phyloP scores from a whole-genome alignment of 805 yeast species.

The Maudiozyma barnettii region DNA sequence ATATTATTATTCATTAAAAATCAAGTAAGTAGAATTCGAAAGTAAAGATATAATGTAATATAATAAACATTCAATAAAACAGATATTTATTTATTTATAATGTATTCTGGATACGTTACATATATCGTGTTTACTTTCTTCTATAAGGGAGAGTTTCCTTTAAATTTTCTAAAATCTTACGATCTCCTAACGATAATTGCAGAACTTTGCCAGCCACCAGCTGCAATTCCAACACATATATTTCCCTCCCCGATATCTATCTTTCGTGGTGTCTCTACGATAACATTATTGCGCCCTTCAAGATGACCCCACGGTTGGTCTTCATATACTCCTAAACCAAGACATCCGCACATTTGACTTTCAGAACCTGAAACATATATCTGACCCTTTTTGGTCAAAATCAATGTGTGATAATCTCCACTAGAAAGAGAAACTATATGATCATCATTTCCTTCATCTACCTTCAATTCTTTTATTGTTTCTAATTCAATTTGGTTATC shows the following conservation, averaged over 20 bases:
- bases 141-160: background rate
- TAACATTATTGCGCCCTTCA: slow-evolving; percentile 23
- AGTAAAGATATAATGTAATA: background rate
- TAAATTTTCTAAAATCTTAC: background rate
- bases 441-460: slow-evolving; percentile 31
- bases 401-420: slow-evolving; percentile 67
- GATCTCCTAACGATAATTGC: background rate
- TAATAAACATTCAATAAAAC: background rate
- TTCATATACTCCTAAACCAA: slow-evolving; percentile 50
- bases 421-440: slow-evolving; percentile 47
- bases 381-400: slow-evolving; percentile 49
- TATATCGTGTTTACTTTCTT: no score
- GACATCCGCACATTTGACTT: slow-evolving; percentile 51
- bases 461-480: slow-evolving; percentile 4
- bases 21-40: background rate
- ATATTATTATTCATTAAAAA: background rate
- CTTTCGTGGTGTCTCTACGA: slow-evolving; percentile 37
- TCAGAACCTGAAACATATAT: slow-evolving; percentile 63
- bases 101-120: no score
- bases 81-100: background rate
- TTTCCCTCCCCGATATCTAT: slow-evolving; percentile 32
- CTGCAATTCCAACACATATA: slow-evolving; percentile 50
- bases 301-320: slow-evolving; percentile 17
- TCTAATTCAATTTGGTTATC: slow-evolving; percentile 11
- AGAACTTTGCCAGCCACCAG: slow-evolving; percentile 70